Conservation (phyloP, 176 grass and related monocot genomes). For the Aegilops sharonensis region DNA sequence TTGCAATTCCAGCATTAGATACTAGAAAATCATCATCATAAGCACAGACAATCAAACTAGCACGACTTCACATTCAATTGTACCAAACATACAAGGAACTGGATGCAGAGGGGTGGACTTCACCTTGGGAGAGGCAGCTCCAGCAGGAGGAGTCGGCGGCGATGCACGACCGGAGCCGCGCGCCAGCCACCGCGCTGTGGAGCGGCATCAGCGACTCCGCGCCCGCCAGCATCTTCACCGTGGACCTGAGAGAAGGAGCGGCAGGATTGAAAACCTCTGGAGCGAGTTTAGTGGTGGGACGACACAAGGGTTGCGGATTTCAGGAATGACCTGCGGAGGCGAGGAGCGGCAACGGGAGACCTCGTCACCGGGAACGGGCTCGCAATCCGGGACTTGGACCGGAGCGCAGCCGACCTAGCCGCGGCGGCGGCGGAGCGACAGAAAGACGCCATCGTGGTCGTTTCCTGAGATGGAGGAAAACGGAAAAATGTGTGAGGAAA, state of each 20-base stretch:
- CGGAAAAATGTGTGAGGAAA: neutral
- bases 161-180: constrained; percentile 69
- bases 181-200: constrained; percentile 60
- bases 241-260: constrained; percentile 10
- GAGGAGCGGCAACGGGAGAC: neutral
- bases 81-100: neutral
- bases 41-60: neutral
- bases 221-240: constrained; percentile 38
- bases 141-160: constrained; percentile 59
- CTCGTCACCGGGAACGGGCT: constrained; percentile 13
- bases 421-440: constrained; percentile 42
- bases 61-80: neutral
- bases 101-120: neutral
- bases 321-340: constrained; percentile 45
- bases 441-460: constrained; percentile 61
- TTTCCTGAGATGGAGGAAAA: neutral
- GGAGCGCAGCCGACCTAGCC: constrained; percentile 40
- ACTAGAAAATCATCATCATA: neutral
- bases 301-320: neutral
- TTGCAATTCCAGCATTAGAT: neutral
- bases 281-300: neutral
- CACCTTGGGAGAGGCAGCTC: constrained; percentile 82
- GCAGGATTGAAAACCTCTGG: neutral
- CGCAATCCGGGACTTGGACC: constrained; percentile 17
- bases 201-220: constrained; percentile 65